These are phyloP conservation scores for Neoboletus magnificus DNA, from an alignment of 768 basidiomycete species.

Conservation along the genomic window DNA sequence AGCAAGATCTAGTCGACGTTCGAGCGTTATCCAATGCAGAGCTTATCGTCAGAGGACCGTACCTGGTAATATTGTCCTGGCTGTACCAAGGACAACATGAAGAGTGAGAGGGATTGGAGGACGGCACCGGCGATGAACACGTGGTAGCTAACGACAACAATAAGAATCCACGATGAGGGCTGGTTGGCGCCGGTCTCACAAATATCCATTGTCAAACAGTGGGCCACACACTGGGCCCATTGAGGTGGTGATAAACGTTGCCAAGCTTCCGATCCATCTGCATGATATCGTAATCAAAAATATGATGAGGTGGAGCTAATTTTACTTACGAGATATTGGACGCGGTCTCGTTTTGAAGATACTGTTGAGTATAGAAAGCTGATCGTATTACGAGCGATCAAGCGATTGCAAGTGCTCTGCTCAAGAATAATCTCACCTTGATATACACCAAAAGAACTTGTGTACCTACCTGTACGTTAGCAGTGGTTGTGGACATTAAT, in stretches of 20 bases:
- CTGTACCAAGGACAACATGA: conserved; percentile 37
- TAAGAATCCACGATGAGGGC: not conserved
- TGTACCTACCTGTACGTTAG: conserved; percentile 14
- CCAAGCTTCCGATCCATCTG: conserved; percentile 29
- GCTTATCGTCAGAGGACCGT: not conserved
- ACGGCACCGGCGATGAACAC: conserved; percentile 25
- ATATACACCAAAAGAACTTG: conserved; percentile 26
- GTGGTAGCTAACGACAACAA: conserved; percentile 4
- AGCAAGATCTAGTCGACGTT: conserved; percentile 35
- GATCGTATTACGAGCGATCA: not conserved
- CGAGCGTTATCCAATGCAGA: not conserved
- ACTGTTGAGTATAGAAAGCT: conserved; percentile 23
- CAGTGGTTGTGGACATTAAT: accelerated
- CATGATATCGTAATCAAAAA: not conserved
- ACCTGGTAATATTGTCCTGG: conserved; percentile 38
- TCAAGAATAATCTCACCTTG: conserved; percentile 12
- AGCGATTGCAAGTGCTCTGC: not conserved
- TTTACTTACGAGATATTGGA: conserved; percentile 24
- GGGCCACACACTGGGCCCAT: conserved; percentile 25
- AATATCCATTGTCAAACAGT: conserved; percentile 27
- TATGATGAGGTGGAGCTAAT: too few relatives aligned
- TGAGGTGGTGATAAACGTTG: conserved; percentile 12
- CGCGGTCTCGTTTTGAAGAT: conserved; percentile 19
- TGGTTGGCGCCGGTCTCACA: conserved; percentile 11
- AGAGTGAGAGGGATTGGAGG: conserved; percentile 30